phyloP scores from a whole-genome alignment of 129 eudicot genomes.

The Heracleum sosnowskyi region DNA sequence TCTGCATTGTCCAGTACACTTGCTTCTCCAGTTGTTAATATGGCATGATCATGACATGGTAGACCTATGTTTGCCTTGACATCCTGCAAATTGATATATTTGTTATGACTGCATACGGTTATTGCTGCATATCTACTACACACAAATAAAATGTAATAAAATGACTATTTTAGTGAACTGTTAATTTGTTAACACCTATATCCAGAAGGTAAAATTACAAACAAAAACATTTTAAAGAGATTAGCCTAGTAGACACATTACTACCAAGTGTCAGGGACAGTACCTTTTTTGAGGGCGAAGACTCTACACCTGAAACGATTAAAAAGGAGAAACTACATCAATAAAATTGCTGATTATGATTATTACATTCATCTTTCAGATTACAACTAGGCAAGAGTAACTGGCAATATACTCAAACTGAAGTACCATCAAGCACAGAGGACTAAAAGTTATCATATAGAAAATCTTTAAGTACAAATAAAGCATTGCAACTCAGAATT shows the following conservation, averaged over 20 bases:
- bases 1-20: conserved; percentile 29
- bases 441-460: no score
- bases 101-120: no score
- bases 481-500: neutral
- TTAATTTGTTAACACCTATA: neutral
- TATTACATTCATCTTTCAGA: conserved; percentile 3
- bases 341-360: neutral
- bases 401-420: neutral
- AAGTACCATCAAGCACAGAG: neutral
- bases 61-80: no score
- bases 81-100: conserved; percentile 8
- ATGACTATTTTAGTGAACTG: neutral
- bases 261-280: conserved; percentile 10
- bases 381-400: neutral
- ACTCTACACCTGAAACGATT: conserved; percentile 39
- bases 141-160: neutral
- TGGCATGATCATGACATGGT: neutral
- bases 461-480: neutral
- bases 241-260: neutral
- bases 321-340: conserved; percentile 15
- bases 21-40: conserved; percentile 21
- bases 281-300: conserved; percentile 53
- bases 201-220: neutral
- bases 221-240: neutral
- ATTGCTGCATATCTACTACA: no score